Base-by-base conservation (phyloP, 179 eudicot genomes). In the Drosera spatulata region DNA sequence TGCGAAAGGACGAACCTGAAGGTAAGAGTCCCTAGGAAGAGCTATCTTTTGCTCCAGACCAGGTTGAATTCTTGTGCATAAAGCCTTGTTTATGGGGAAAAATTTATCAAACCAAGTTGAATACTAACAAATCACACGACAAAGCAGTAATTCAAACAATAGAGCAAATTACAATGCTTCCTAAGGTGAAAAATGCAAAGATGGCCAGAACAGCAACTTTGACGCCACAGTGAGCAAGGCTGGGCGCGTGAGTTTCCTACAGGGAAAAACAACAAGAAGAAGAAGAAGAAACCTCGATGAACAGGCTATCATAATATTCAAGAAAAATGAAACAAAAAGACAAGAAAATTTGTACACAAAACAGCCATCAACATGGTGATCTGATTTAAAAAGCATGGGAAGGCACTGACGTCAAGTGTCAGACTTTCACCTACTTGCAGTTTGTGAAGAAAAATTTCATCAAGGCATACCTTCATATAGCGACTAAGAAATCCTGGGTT, bases 21-120 rank as follows among this genome's bases (percentile, higher is more conserved):
- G 99, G 73, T 93, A 93, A 4, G 96, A 93, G 69, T 93, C 95
- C 66, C 88, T 81, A 52, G 98, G 99, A 73, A 93, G 93, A 82
- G 93, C 99, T 71, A 93, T 81, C 75, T 93, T 85, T 75, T 93
- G 99, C 69, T 86, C 91, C 61, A 93, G 74, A 48, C 99, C 99
- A 75, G 96, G 84, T 72, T 88, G 83, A 66, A 89, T 82, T 76
- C 99, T 84, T 42, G 96, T 75, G 71, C 88, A 79, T 69, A 93
- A 80, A 53, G 93, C 93, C 99, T 93, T 60, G 33, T 22, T 22
- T 22, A 22, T 0, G 33, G 33, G 33, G 33, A 22, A 22, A 22
- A 22, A 22, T 0, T 22, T 22, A 22, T 22, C 33, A 22, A 22
- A 22, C 58, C 47, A 6, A 53, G 59, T 47, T 60, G 15, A 14